Percentiles rank a stretch among this genome's conserved stretches.
phyloP scores from a whole-genome alignment of 2,329 filamentous ascomycete genomes.

The Nigrospora oryzae region DNA sequence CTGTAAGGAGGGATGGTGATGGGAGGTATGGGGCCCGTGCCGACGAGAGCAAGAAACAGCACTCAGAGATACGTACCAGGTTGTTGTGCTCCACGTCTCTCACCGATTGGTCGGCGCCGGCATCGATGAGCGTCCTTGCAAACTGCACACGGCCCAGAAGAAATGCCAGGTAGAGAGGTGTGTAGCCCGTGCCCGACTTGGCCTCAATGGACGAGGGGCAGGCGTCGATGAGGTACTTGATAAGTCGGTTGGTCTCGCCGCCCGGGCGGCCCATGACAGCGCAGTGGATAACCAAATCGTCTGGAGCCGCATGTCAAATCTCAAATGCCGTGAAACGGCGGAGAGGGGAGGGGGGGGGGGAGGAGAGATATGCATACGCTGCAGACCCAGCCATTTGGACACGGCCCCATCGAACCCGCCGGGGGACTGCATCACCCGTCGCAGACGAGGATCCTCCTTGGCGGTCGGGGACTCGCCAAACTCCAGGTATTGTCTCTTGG shows the following conservation, averaged over 20 bases:
- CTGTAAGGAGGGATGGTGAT: no score
- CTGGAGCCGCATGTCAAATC: conserved; percentile 20
- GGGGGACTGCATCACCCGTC: conserved; percentile 48
- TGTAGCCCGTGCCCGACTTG: conserved; percentile 49
- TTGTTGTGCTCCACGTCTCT: conserved; percentile 57
- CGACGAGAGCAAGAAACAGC: no score
- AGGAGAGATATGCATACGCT: conserved; percentile 37
- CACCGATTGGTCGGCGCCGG: conserved; percentile 60
- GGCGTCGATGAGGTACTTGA: conserved; percentile 58
- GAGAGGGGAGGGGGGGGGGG: background rate
- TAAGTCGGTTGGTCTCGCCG: conserved; percentile 38
- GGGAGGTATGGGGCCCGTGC: no score
- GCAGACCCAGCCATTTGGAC: conserved; percentile 49
- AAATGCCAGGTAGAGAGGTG: conserved; percentile 63
- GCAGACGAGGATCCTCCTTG: conserved; percentile 51
- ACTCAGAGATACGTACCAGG: conserved; percentile 32
- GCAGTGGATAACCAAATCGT: conserved; percentile 58
- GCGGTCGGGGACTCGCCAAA: conserved; percentile 54
- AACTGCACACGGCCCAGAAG: conserved; percentile 42
- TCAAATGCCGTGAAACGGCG: no score
- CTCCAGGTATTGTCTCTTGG: conserved; percentile 57
- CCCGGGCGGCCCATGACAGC: conserved; percentile 41
- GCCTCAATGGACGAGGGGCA: conserved; percentile 55
- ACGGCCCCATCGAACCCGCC: conserved; percentile 59
- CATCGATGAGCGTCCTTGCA: conserved; percentile 53